Percentiles rank a stretch among this genome's conserved stretches.
phyloP scores from a whole-genome alignment of 1,139 yeast genomes.

The Candida gigantensis region DNA sequence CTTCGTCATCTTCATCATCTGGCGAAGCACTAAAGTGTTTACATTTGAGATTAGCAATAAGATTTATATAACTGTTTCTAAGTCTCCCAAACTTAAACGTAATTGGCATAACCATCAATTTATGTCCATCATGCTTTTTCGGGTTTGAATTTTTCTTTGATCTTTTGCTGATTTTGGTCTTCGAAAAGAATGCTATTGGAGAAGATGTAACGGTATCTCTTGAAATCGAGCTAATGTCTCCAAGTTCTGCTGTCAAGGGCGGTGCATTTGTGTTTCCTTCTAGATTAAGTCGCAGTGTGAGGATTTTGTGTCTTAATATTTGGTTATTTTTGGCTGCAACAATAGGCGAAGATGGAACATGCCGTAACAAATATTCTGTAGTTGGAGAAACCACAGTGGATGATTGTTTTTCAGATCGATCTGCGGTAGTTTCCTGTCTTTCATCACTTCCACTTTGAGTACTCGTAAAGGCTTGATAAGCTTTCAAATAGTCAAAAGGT shows the following conservation, averaged over 20 bases:
- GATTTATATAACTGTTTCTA: conserved; percentile 1
- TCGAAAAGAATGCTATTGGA: too few species aligned
- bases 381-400: conserved; percentile 1
- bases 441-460: too few species aligned
- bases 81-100: conserved; percentile 3
- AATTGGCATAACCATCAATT: conserved; percentile 4
- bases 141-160: not conserved
- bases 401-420: conserved; percentile 2
- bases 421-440: too few species aligned
- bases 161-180: not conserved
- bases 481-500: conserved; percentile 6
- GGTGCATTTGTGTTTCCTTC: too few species aligned
- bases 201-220: too few species aligned
- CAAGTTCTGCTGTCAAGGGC: too few species aligned
- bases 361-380: not conserved
- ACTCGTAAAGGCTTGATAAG: not conserved
- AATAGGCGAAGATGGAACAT: conserved; percentile 12
- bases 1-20: not conserved
- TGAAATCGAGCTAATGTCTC: too few species aligned
- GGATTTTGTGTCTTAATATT: not conserved
- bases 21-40: not conserved
- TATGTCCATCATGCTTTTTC: not conserved
- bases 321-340: not conserved
- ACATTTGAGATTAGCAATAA: not conserved
- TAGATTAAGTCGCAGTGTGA: not conserved